Conservation (phyloP, 768 basidiomycete genomes). For the Boletus reticuloceps region DNA sequence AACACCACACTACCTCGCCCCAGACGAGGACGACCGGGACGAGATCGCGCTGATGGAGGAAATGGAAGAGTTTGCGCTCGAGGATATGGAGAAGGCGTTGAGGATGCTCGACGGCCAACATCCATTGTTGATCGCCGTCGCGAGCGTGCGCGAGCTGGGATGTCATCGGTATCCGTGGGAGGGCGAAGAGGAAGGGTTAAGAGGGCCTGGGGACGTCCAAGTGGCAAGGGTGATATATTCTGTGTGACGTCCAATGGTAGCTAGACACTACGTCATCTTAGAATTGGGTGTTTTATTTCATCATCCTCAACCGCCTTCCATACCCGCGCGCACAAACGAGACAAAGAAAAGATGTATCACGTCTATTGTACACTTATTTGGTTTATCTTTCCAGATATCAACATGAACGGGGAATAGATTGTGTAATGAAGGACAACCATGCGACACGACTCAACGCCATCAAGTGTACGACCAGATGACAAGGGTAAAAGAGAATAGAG, state of each 20-base stretch:
- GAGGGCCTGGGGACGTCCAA: conserved; percentile 17
- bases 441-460: neutral
- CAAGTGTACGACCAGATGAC: neutral
- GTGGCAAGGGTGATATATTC: conserved; percentile 1
- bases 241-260: too few species aligned
- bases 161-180: conserved; percentile 47
- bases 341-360: neutral
- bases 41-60: conserved; percentile 74
- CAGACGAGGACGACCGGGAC: conserved; percentile 53
- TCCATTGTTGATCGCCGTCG: conserved; percentile 64
- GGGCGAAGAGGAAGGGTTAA: conserved; percentile 39
- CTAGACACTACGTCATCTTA: too few species aligned
- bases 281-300: too few species aligned
- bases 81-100: conserved; percentile 74
- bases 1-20: neutral
- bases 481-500: too few species aligned
- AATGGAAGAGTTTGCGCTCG: conserved; percentile 78
- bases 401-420: neutral
- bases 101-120: conserved; percentile 54
- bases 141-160: conserved; percentile 70
- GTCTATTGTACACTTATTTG: neutral
- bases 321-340: too few species aligned
- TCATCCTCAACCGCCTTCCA: too few species aligned
- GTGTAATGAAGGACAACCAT: neutral
- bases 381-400: neutral